Evolutionary conservation across 2,329 filamentous ascomycete genomes (phyloP), one percentile per base, ranked within the genome.

Genomic region (Capronia epimyces): DNA sequence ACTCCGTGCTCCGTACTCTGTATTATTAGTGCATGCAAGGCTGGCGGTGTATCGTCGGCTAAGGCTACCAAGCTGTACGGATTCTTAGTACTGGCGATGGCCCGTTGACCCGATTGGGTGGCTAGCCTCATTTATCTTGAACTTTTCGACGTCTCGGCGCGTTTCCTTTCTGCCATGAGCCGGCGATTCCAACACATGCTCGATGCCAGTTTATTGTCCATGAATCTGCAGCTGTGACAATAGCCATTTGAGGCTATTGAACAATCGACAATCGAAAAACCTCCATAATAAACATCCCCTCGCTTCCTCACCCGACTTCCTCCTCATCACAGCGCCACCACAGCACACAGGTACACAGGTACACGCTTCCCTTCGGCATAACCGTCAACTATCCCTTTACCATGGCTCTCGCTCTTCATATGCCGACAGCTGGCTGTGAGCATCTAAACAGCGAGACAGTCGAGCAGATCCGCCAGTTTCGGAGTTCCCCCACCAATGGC

Each of bases 351-450:
- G 8, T 45, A 16, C 27, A n/a, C n/a, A n/a, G n/a, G n/a, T n/a
- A n/a, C n/a, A n/a, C n/a, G n/a, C n/a, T n/a, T n/a, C n/a, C n/a
- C n/a, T n/a, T n/a, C n/a, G n/a, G n/a, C n/a, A n/a, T n/a, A n/a
- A n/a, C n/a, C n/a, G n/a, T n/a, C n/a, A n/a, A n/a, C n/a, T n/a
- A 13, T 24, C 16, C n/a, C 29, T 37, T 43, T 39, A 45, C 39
- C 43, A 57, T 58, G 54, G 50, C 53, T 20, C 25, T 48, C n/a
- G 10, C 53, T 15, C 21, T 52, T 10, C 43, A 50, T 25, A 59
- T 61, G 57, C 57, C 57, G 13, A 37, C 51, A 20, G 45, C 53
- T 29, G 59, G 59, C 50, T 62, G 59, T 45, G 59, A 62, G 47
- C 59, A 62, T 36, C 31, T 62, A n/a, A 46, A 57, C 45, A 43